Conservation (phyloP, 805 yeast species). For the Suhomyces tanzawaensis region DNA sequence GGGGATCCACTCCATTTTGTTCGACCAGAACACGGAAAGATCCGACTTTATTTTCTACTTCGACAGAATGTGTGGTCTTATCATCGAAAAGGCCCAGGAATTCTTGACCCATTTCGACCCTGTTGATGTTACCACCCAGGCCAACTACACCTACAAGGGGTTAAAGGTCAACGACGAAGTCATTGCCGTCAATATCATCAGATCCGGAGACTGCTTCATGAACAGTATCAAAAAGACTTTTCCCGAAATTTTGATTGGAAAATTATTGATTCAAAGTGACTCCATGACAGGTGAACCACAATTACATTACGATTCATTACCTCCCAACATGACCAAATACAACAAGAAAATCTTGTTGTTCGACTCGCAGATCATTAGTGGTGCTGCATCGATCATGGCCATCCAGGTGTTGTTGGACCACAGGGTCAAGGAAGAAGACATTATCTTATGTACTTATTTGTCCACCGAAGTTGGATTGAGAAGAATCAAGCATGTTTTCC, state of each 20-base stretch:
- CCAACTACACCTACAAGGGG: constrained; percentile 24
- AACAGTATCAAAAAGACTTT: constrained; percentile 70
- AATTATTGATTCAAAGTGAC: constrained; percentile 83
- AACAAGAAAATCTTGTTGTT: constrained; percentile 58
- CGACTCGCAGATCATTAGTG: constrained; percentile 87
- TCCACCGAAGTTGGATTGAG: constrained; percentile 79
- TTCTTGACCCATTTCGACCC: constrained; percentile 40
- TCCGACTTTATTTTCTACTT: constrained; percentile 86
- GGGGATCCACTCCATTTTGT: constrained; percentile 70
- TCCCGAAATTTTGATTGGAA: constrained; percentile 79
- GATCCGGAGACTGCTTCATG: constrained; percentile 94
- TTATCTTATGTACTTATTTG: constrained; percentile 66
- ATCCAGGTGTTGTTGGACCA: constrained; percentile 84
- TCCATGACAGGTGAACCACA: constrained; percentile 91
- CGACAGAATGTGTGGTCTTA: constrained; percentile 71
- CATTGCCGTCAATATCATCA: constrained; percentile 73
- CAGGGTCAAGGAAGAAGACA: constrained; percentile 57
- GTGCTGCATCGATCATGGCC: constrained; percentile 95
- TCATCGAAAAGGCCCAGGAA: constrained; percentile 70
- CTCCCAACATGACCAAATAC: constrained; percentile 33
- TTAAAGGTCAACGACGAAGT: constrained; percentile 51
- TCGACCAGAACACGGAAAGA: constrained; percentile 52
- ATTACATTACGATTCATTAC: constrained; percentile 77
- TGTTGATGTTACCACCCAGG: constrained; percentile 27
- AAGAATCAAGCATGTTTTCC: constrained; percentile 72